Percentiles rank a stretch among this genome's conserved stretches.
phyloP scores from a whole-genome alignment of 805 yeast species.

The Barnettozyma botsteinii region DNA sequence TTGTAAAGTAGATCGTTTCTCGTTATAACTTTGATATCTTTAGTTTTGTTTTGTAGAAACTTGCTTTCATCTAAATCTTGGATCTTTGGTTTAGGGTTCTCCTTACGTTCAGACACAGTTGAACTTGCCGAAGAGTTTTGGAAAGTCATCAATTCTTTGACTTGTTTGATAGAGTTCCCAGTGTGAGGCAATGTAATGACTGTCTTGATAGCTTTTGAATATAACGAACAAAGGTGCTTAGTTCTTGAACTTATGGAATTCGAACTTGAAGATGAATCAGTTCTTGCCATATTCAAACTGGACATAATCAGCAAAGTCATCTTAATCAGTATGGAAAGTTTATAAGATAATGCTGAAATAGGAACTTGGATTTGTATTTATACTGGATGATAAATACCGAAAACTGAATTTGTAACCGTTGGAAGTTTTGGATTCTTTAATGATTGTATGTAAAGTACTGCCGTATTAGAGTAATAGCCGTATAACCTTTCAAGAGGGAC shows the following conservation, averaged over 20 bases:
- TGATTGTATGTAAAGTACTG: too few relatives aligned
- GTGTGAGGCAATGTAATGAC: neutral
- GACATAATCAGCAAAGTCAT: constrained; percentile 4
- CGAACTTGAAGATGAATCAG: neutral
- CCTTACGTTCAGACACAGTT: neutral
- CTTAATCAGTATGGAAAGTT: neutral
- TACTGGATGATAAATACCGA: too few relatives aligned
- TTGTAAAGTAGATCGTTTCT: constrained; percentile 23
- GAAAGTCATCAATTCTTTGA: neutral
- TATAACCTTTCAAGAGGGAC: too few relatives aligned
- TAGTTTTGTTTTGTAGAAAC: constrained; percentile 11
- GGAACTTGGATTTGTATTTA: too few relatives aligned
- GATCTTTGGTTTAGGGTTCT: neutral
- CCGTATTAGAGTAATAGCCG: too few relatives aligned
- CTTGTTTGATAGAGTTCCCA: neutral
- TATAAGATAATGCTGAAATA: neutral
- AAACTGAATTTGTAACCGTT: too few relatives aligned
- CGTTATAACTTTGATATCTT: constrained; percentile 21
- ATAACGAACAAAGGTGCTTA: neutral
- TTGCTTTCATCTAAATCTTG: neutral
- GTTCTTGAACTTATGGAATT: constrained; percentile 1
- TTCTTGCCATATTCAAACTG: neutral
- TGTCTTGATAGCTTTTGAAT: constrained; percentile 2
- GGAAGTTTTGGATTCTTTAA: too few relatives aligned
- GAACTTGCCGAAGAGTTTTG: neutral